Evolutionary conservation across 257 asterid genomes (phyloP).

Genomic region (Nyctanthes arbortristis): DNA sequence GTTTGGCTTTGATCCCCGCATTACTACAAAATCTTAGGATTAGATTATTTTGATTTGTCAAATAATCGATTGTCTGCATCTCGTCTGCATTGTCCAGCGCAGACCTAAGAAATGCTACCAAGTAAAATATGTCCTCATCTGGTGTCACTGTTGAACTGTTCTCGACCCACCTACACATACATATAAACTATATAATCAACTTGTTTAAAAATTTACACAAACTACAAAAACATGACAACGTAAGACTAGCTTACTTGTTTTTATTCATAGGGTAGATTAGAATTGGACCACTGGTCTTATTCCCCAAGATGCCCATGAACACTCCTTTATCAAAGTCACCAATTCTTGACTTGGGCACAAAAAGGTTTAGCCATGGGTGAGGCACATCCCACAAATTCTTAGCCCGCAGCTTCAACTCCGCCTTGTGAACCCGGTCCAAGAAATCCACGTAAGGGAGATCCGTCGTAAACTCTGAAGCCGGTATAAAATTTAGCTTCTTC

Average conservation of each 20-base stretch:
- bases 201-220: no score
- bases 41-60: conserved; percentile 50
- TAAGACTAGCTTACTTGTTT: conserved; percentile 54
- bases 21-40: conserved; percentile 57
- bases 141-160: conserved; percentile 67
- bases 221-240: not conserved
- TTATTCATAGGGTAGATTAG: conserved; percentile 83
- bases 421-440: conserved; percentile 86
- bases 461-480: conserved; percentile 58
- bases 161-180: conserved; percentile 55
- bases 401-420: conserved; percentile 68
- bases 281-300: conserved; percentile 74
- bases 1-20: conserved; percentile 47
- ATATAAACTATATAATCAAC: not conserved
- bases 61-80: conserved; percentile 47
- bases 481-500: conserved; percentile 53
- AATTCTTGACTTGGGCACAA: conserved; percentile 74
- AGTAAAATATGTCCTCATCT: conserved; percentile 67
- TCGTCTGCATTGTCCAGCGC: conserved; percentile 63
- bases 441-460: conserved; percentile 73
- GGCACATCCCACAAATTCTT: conserved; percentile 87
- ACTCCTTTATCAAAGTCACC: conserved; percentile 68
- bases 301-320: conserved; percentile 74
- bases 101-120: conserved; percentile 67
- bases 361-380: conserved; percentile 86